Evolutionary conservation across 2,329 filamentous ascomycete species (phyloP).

Genomic region (Xylariaceae sp.): DNA sequence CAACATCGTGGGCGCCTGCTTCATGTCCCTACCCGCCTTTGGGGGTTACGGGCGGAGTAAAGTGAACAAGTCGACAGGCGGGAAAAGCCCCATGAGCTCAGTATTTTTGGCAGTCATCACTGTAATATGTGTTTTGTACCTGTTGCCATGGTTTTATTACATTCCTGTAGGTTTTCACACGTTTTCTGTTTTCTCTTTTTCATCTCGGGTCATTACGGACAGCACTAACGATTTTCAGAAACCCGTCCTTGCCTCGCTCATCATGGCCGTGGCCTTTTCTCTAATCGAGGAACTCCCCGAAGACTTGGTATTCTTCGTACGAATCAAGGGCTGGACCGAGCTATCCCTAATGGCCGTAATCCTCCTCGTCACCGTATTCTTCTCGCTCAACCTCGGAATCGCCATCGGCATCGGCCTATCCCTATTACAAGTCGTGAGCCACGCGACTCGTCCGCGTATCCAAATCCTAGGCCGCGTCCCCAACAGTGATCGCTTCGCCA

Average conservation of each 20-base stretch:
- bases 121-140: slow-evolving; percentile 70
- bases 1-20: slow-evolving; percentile 86
- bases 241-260: slow-evolving; percentile 88
- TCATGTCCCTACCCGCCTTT: slow-evolving; percentile 89
- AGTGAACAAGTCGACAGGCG: slow-evolving; percentile 87
- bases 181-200: neutral
- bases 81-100: slow-evolving; percentile 88
- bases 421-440: slow-evolving; percentile 79
- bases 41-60: slow-evolving; percentile 95
- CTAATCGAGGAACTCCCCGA: slow-evolving; percentile 93
- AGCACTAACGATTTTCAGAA: slow-evolving; percentile 51
- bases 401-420: slow-evolving; percentile 90
- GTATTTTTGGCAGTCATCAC: slow-evolving; percentile 80
- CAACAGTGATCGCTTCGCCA: slow-evolving; percentile 77
- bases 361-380: slow-evolving; percentile 88
- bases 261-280: slow-evolving; percentile 90
- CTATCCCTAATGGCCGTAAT: slow-evolving; percentile 84
- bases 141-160: slow-evolving; percentile 90
- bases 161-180: slow-evolving; percentile 63
- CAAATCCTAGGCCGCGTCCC: slow-evolving; percentile 90
- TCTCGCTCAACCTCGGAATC: slow-evolving; percentile 89
- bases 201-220: neutral
- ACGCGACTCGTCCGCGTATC: slow-evolving; percentile 87
- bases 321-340: slow-evolving; percentile 80
- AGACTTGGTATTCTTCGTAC: slow-evolving; percentile 83